These are phyloP conservation scores for Rossbeevera mucosa DNA, from an alignment of 768 basidiomycete species.

Conservation along the genomic window DNA sequence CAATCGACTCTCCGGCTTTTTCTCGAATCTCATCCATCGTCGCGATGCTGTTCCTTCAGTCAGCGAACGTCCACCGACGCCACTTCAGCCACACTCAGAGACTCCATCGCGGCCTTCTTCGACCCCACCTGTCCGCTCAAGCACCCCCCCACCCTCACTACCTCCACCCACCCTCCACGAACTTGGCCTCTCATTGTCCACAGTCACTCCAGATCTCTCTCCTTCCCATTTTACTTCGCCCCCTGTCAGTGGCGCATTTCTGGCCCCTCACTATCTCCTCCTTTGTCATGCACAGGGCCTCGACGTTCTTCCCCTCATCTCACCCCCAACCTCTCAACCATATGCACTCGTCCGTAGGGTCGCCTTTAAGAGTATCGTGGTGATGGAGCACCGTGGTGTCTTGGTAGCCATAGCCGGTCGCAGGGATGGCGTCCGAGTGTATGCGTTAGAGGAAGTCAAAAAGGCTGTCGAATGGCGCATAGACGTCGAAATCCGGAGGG, in stretches of 20 bases:
- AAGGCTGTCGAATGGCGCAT: constrained; percentile 86
- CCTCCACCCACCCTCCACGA: constrained; percentile 70
- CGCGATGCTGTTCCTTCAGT: constrained; percentile 44
- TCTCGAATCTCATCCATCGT: constrained; percentile 72
- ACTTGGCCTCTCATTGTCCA: constrained; percentile 67
- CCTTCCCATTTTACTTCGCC: constrained; percentile 77
- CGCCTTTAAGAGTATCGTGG: constrained; percentile 80
- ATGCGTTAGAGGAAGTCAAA: constrained; percentile 82
- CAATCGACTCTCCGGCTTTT: constrained; percentile 81
- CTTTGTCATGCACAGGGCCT: constrained; percentile 83
- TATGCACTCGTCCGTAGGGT: constrained; percentile 81
- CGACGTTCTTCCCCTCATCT: constrained; percentile 75
- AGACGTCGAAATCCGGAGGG: constrained; percentile 71
- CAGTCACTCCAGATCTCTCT: constrained; percentile 61
- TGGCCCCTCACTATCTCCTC: constrained; percentile 76
- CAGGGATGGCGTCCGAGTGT: constrained; percentile 82
- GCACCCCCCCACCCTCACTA: constrained; percentile 67
- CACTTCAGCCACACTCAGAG: constrained; percentile 30
- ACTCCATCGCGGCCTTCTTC: constrained; percentile 50
- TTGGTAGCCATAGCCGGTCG: constrained; percentile 87
- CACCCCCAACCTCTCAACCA: constrained; percentile 70
- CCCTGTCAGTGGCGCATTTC: constrained; percentile 73
- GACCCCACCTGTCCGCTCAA: constrained; percentile 47
- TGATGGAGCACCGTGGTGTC: constrained; percentile 89
- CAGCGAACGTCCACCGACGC: constrained; percentile 30